Evolutionary conservation across 1,284 basidiomycete genomes (phyloP).

Genomic region (Termitomyces sp.): DNA sequence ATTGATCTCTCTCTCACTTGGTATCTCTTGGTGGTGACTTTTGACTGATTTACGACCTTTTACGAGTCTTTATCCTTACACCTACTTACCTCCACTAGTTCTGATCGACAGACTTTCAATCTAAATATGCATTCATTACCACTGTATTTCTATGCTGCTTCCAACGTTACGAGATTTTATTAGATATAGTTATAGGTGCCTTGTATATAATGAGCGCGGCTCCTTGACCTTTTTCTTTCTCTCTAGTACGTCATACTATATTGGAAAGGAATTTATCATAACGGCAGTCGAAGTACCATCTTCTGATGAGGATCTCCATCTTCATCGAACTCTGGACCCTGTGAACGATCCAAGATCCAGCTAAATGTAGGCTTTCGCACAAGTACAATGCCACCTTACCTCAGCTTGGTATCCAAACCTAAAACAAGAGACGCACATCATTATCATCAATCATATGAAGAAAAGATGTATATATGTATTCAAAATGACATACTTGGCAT

Average conservation of each 20-base stretch:
- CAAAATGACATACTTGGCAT: slow-evolving; percentile 55
- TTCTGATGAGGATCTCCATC: slow-evolving; percentile 77
- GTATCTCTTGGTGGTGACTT: slow-evolving; percentile 9
- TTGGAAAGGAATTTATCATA: slow-evolving; percentile 25
- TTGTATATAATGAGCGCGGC: slow-evolving; percentile 16
- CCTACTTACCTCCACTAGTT: slow-evolving; percentile 13
- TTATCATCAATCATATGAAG: slow-evolving; percentile 13
- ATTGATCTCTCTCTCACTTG: background rate
- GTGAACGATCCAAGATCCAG: slow-evolving; percentile 25
- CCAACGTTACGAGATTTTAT: slow-evolving; percentile 17
- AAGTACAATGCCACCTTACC: slow-evolving; percentile 36
- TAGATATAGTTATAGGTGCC: slow-evolving; percentile 11
- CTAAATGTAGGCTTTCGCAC: slow-evolving; percentile 7
- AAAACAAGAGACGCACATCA: slow-evolving; percentile 18
- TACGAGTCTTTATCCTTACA: slow-evolving; percentile 3
- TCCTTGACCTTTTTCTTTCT: background rate
- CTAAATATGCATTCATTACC: slow-evolving; percentile 19
- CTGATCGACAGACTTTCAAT: slow-evolving; percentile 14
- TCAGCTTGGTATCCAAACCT: slow-evolving; percentile 70
- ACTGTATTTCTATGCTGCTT: slow-evolving; percentile 30
- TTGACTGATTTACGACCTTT: slow-evolving; percentile 20
- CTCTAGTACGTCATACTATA: slow-evolving; percentile 21
- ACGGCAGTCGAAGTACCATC: slow-evolving; percentile 57
- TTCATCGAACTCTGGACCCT: slow-evolving; percentile 76
- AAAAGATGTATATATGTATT: background rate